Base-by-base conservation (phyloP, 2,329 filamentous ascomycete species). In the Neonectria punicea region DNA sequence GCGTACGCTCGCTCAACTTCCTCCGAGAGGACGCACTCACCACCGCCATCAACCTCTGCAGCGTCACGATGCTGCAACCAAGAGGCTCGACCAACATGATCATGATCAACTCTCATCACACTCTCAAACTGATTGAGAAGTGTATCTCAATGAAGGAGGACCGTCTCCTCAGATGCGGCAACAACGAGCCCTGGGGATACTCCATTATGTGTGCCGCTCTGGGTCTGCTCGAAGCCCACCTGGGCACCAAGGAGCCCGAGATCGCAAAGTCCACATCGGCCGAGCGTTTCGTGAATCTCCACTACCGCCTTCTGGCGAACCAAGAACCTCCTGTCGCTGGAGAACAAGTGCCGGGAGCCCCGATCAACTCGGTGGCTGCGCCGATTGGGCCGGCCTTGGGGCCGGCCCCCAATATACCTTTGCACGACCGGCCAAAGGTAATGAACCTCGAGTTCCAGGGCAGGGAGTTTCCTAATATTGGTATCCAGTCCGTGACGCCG, bases 131-230 rank as follows among this genome's bases (percentile, higher is more conserved):
- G n/a, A 84, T 90, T 11, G 86, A 89, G 72, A 88, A 86, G 73
- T 89, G 87, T 66, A 82, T 89, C 41, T 77, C 79, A 51, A 86
- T 90, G 82, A 89, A 89, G 73, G 87, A 89, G 70, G 87, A 89
- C 69, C 83, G 86, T 1, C 82, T 89, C 8, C 75, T 90, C 25
- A 81, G 87, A n/a, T 88, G 86, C 66, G 87, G 87, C 16, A 89
- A 89, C 77, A 87, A 88, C 70, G 87, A 90, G 72, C 87, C 87
- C 0, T 89, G 87, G 87, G 86, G 86, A 18, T 89, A 89, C 75
- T 87, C 85, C 60, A 88, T 88, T 74, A 87, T 89, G 84, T 89
- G 87, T 68, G 86, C 87, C 3, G 86, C 87, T 1, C 80, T 85
- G 28, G 87, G 87, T 3, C 80, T 90, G 10, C 79, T 89, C 25